A percentile compares a stretch with the other conserved stretches of the same genome.
These are phyloP conservation scores for Trypanosoma theileri DNA, from an alignment of 208 protist species.

Conservation along the genomic window DNA sequence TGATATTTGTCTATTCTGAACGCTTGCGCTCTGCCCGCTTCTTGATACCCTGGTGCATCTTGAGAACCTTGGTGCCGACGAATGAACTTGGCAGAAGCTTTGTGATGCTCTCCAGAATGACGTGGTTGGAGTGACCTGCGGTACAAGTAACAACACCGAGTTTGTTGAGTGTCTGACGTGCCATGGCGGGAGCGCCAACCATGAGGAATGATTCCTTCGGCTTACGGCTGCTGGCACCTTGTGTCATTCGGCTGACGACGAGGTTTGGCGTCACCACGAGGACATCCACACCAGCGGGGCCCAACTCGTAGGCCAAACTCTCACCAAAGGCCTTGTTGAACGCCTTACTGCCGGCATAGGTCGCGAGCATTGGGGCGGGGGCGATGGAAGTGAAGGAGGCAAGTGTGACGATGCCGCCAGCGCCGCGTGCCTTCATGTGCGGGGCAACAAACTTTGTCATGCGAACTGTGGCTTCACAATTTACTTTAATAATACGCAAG, in stretches of 20 bases:
- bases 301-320: conserved; percentile 66
- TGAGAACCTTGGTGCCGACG: conserved; percentile 37
- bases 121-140: conserved; percentile 67
- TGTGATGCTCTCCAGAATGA: conserved; percentile 40
- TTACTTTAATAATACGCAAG: conserved; percentile 83
- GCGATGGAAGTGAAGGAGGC: conserved; percentile 67
- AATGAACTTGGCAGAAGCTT: conserved; percentile 34
- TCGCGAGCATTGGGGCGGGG: conserved; percentile 74
- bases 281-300: conserved; percentile 64
- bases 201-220: conserved; percentile 73
- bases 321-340: conserved; percentile 74
- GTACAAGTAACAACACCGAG: conserved; percentile 47
- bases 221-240: conserved; percentile 57
- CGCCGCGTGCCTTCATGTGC: conserved; percentile 58
- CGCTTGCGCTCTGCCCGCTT: conserved; percentile 29
- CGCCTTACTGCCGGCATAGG: conserved; percentile 88
- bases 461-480: conserved; percentile 78
- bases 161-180: conserved; percentile 71
- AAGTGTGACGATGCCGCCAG: conserved; percentile 81
- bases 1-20: conserved; percentile 5
- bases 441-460: conserved; percentile 87
- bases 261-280: conserved; percentile 72
- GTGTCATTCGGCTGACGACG: conserved; percentile 82
- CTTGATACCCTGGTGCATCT: conserved; percentile 47
- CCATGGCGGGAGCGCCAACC: conserved; percentile 64